Evolutionary conservation across 2,329 filamentous ascomycete species (phyloP), one percentile per base, ranked within the genome.

Genomic region (Samsoniella hepiali): DNA sequence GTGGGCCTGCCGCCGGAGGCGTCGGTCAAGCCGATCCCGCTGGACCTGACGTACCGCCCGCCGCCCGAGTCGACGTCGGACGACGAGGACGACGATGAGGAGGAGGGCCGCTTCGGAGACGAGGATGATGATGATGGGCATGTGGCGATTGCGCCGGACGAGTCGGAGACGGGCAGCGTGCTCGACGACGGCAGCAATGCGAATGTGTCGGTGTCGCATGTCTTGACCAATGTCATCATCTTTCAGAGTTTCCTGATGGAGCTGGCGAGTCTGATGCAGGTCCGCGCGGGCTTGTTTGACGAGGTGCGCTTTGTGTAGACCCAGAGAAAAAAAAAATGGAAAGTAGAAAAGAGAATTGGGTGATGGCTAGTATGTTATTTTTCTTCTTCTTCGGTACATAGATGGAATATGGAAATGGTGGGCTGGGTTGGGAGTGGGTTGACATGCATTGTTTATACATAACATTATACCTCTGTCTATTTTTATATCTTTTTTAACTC

Each of bases 171-270:
- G 32, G 69, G 73, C 9, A 67, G 63, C 2, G 67, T 64, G 57
- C 65, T 66, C 42, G 68, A 68, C 8, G 66, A 68, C 40, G 59
- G 62, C 42, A 58, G 50, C 51, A 72, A 72, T 34, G 72, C 76
- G 5, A 81, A 80, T 10, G 88, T 87, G 8, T 91, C 88, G 8
- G 84, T 95, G 5, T 91, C 89, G 47, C 91, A 94, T 72, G 79
- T 94, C 11, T 78, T 95, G 66, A 94, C 91, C 6, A 95, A 94
- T 72, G 85, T 90, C 47, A 85, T 94, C 64, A 84, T 94, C 58
- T 79, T 93, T 63, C 91, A 95, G 73, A 89, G 90, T 42, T 95
- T 95, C 72, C 76, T 94, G 57, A 81, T 94, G 57, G 91, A 95
- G 74, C 75, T 94, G 63, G 87, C 90, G 2, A 89, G 89, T 32